Conservation (phyloP, 2,329 filamentous ascomycete genomes). For the Cytospora paraplurivora region DNA sequence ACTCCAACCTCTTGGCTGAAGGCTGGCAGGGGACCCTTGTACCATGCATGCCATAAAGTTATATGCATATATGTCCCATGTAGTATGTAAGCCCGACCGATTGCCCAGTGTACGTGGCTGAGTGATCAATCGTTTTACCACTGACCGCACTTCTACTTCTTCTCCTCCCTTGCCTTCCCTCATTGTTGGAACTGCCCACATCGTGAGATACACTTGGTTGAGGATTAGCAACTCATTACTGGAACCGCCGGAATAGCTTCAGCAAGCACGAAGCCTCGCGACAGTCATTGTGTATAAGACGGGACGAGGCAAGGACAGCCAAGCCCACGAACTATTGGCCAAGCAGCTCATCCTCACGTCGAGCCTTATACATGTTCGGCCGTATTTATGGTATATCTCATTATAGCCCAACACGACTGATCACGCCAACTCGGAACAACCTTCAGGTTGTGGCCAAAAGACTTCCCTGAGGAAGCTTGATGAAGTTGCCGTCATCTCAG, state of each 20-base stretch:
- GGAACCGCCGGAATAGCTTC: neutral
- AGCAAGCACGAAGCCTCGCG: neutral
- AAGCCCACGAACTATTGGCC: neutral
- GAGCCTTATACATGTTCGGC: neutral
- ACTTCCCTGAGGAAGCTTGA: neutral
- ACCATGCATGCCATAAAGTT: neutral
- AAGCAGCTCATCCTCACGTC: neutral
- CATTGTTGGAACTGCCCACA: neutral
- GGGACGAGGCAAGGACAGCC: neutral
- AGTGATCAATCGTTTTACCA: neutral
- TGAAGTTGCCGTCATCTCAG: neutral
- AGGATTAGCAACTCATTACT: neutral
- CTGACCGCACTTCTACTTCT: neutral
- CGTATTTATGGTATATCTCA: neutral
- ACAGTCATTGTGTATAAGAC: neutral
- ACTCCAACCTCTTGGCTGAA: conserved; percentile 1
- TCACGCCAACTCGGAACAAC: neutral
- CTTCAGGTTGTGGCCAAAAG: neutral
- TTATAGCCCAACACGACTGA: neutral
- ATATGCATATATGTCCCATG: neutral
- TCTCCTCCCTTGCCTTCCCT: neutral
- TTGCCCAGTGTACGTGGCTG: neutral
- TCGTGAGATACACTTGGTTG: neutral
- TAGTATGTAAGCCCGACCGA: neutral
- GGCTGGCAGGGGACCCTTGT: conserved; percentile 9